Percentiles rank a stretch among this genome's conserved stretches.
phyloP scores from a whole-genome alignment of 2,329 filamentous ascomycete genomes.

The Albifimbria verrucaria region DNA sequence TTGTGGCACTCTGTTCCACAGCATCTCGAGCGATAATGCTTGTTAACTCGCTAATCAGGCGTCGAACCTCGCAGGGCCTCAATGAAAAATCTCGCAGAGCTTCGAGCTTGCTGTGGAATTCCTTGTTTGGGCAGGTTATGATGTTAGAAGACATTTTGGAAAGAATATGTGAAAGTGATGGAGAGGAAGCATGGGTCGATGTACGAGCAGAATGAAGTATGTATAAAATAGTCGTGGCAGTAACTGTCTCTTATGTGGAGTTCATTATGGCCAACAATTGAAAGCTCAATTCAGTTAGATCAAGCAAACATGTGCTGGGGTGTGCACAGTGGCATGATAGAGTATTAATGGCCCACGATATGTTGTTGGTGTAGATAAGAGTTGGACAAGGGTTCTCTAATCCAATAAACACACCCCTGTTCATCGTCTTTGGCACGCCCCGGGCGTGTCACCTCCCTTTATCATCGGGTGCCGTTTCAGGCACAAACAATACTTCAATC shows the following conservation, averaged over 20 bases:
- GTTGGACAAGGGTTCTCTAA: neutral
- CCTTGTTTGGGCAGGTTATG: neutral
- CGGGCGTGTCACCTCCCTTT: neutral
- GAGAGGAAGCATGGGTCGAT: neutral
- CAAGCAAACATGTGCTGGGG: too few relatives aligned
- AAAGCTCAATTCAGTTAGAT: too few relatives aligned
- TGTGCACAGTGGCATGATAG: too few relatives aligned
- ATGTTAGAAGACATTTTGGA: neutral
- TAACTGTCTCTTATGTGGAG: neutral
- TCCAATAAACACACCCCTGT: neutral
- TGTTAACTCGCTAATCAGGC: constrained; percentile 18
- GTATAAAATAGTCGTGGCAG: neutral
- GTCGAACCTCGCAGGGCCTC: constrained; percentile 13
- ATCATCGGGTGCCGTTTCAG: neutral
- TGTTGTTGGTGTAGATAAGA: neutral
- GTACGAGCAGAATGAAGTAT: neutral
- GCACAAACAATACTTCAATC: too few relatives aligned
- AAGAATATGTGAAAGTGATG: neutral
- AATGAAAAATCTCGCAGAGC: constrained; percentile 13
- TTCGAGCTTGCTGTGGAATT: constrained; percentile 3
- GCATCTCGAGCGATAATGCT: constrained; percentile 17
- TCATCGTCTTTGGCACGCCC: neutral
- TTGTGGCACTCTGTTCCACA: constrained; percentile 10
- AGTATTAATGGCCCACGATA: too few relatives aligned
- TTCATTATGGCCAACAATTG: too few relatives aligned